Conservation (phyloP, 352 stramenopile genomes). For the Phytophthora meadii region DNA sequence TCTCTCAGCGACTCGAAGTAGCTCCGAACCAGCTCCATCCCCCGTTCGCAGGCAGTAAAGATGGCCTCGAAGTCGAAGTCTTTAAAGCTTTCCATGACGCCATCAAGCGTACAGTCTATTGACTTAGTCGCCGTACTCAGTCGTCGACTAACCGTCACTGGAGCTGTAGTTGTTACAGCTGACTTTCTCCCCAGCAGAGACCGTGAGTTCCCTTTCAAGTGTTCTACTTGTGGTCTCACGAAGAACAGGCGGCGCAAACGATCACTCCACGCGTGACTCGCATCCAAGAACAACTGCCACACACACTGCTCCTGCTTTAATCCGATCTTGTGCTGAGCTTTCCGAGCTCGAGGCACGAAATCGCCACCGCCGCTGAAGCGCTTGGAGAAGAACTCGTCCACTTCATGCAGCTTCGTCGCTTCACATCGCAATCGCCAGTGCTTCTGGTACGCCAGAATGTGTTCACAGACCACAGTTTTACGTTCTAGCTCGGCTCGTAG, state of each 20-base stretch:
- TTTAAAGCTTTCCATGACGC: constrained; percentile 53
- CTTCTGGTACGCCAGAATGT: constrained; percentile 49
- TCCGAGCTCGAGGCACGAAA: constrained; percentile 22
- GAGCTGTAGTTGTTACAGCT: not conserved
- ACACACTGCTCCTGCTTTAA: constrained; percentile 27
- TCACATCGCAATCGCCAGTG: constrained; percentile 57
- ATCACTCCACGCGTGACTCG: constrained; percentile 49
- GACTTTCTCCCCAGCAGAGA: constrained; percentile 13
- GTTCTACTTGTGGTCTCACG: constrained; percentile 27
- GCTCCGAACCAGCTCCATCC: constrained; percentile 40
- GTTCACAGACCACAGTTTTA: constrained; percentile 42
- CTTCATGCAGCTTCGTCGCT: constrained; percentile 59
- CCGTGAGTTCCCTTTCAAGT: constrained; percentile 5
- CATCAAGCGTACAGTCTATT: constrained; percentile 46
- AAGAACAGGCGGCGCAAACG: constrained; percentile 53
- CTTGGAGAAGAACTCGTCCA: constrained; percentile 66
- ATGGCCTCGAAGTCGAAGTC: constrained; percentile 62
- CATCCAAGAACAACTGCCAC: constrained; percentile 48
- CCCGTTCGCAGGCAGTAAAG: constrained; percentile 47
- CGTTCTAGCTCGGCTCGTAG: constrained; percentile 42
- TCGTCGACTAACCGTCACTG: constrained; percentile 9
- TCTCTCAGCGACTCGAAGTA: constrained; percentile 50
- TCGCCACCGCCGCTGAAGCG: constrained; percentile 19
- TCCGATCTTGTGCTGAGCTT: constrained; percentile 10
- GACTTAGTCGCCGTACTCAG: constrained; percentile 15